A percentile compares a stretch with the other conserved stretches of the same genome.
These are phyloP conservation scores for Debaryomycetaceae sp. DNA, from an alignment of 1,139 yeast species.

Conservation along the genomic window DNA sequence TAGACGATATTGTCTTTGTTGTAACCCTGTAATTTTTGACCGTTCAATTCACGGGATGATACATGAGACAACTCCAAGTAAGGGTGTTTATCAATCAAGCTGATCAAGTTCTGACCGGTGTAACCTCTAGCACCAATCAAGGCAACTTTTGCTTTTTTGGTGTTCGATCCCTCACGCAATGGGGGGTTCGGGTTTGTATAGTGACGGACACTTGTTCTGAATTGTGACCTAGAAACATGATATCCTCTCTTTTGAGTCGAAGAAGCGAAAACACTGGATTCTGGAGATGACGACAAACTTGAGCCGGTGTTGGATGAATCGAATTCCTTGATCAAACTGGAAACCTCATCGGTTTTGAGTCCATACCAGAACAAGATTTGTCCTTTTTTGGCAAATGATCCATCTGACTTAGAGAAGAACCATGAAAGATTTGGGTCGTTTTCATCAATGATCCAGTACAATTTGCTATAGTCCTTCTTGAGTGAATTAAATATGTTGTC, in stretches of 20 bases:
- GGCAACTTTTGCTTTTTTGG: slow-evolving; percentile 68
- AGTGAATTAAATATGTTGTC: slow-evolving; percentile 89
- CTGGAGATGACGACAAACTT: slow-evolving; percentile 37
- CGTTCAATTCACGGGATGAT: slow-evolving; percentile 90
- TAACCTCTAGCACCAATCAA: slow-evolving; percentile 98
- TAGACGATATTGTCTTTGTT: slow-evolving; percentile 75
- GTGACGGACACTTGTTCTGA: slow-evolving; percentile 4
- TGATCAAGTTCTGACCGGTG: slow-evolving; percentile 91
- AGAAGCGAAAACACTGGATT: slow-evolving; percentile 39
- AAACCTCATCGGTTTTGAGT: slow-evolving; percentile 59
- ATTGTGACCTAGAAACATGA: slow-evolving; percentile 18
- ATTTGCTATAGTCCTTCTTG: slow-evolving; percentile 64
- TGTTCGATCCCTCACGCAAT: slow-evolving; percentile 56
- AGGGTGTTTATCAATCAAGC: slow-evolving; percentile 83
- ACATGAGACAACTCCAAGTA: slow-evolving; percentile 85
- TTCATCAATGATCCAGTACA: slow-evolving; percentile 90
- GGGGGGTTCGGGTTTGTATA: slow-evolving; percentile 74
- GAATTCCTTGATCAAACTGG: slow-evolving; percentile 64
- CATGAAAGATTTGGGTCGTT: slow-evolving; percentile 88
- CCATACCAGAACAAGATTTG: slow-evolving; percentile 96
- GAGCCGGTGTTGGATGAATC: slow-evolving; percentile 38
- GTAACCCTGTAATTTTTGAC: slow-evolving; percentile 84
- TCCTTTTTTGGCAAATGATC: slow-evolving; percentile 88
- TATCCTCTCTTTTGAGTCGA: slow-evolving; percentile 40
- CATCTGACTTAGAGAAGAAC: slow-evolving; percentile 92